Evolutionary conservation across 805 yeast species (phyloP).

Genomic region (Lachancea fermentati): DNA sequence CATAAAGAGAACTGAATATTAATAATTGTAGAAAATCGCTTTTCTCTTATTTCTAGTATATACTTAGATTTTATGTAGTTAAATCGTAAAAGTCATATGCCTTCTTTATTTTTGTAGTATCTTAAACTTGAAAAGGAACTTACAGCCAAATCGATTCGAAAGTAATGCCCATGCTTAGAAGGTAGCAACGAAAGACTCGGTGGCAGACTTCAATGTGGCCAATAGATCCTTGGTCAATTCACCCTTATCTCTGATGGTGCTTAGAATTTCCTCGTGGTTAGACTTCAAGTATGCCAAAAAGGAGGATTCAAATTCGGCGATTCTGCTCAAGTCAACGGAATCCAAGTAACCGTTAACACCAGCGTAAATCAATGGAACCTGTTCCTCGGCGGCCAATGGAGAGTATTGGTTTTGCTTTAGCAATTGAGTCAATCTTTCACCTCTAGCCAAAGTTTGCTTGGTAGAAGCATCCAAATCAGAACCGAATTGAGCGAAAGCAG

Average conservation of each 20-base stretch:
- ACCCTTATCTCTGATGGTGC: conserved; percentile 83
- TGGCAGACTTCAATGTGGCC: conserved; percentile 81
- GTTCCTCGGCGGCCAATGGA: conserved; percentile 98
- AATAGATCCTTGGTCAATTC: conserved; percentile 82
- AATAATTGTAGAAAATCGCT: background rate
- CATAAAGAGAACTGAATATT: background rate
- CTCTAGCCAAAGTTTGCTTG: conserved; percentile 97
- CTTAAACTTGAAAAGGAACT: background rate
- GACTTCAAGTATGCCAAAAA: conserved; percentile 90
- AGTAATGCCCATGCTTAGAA: conserved; percentile 42
- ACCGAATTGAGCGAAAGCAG: conserved; percentile 99
- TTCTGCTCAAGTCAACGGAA: conserved; percentile 72
- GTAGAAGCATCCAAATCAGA: conserved; percentile 99
- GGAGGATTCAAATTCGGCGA: conserved; percentile 86
- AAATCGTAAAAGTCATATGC: conserved; percentile 17
- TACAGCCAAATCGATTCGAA: conserved; percentile 4
- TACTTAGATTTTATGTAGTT: conserved; percentile 11
- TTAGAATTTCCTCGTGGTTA: conserved; percentile 78
- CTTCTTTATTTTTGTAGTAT: conserved; percentile 4
- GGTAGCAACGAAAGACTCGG: conserved; percentile 89
- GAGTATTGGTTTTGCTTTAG: conserved; percentile 96
- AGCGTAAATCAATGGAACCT: conserved; percentile 96
- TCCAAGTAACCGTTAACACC: conserved; percentile 99
- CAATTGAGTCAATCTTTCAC: conserved; percentile 99
- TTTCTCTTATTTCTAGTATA: conserved; percentile 1